Evolutionary conservation across 2,329 filamentous ascomycete genomes (phyloP).

Genomic region (Capronia americana): DNA sequence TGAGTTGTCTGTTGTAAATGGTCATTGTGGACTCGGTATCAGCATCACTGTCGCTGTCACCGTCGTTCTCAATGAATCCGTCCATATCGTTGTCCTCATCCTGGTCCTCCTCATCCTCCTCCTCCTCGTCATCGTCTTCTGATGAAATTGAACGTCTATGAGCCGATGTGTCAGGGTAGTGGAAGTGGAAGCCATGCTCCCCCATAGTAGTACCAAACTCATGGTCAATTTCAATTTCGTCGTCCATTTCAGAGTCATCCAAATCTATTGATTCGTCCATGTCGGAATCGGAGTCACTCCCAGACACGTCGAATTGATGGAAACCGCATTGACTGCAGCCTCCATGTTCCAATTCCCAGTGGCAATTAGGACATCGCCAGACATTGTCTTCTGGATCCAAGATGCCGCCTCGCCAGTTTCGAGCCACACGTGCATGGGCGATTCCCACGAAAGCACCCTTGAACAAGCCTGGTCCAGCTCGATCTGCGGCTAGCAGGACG

Average conservation of each 20-base stretch:
- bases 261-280: conserved; percentile 16
- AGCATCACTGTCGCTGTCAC: conserved; percentile 29
- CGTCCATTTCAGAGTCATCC: conserved; percentile 30
- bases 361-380: conserved; percentile 67
- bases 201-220: conserved; percentile 25
- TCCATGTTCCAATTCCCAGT: conserved; percentile 69
- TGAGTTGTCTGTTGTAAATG: conserved; percentile 4
- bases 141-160: background rate
- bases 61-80: conserved; percentile 36
- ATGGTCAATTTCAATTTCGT: conserved; percentile 28
- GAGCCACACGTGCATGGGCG: conserved; percentile 27
- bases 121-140: conserved; percentile 19
- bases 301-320: conserved; percentile 42
- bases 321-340: conserved; percentile 62
- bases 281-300: conserved; percentile 38
- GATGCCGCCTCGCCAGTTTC: conserved; percentile 45
- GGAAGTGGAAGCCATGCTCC: conserved; percentile 3
- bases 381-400: conserved; percentile 65
- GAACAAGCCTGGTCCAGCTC: conserved; percentile 66
- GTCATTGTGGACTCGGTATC: conserved; percentile 30
- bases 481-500: conserved; percentile 65
- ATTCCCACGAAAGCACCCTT: conserved; percentile 61
- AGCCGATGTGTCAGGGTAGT: conserved; percentile 13
- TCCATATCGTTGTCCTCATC: conserved; percentile 35
- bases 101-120: conserved; percentile 22